Base-by-base conservation (phyloP, 495 filamentous ascomycete species). In the Daldinia caldariorum region DNA sequence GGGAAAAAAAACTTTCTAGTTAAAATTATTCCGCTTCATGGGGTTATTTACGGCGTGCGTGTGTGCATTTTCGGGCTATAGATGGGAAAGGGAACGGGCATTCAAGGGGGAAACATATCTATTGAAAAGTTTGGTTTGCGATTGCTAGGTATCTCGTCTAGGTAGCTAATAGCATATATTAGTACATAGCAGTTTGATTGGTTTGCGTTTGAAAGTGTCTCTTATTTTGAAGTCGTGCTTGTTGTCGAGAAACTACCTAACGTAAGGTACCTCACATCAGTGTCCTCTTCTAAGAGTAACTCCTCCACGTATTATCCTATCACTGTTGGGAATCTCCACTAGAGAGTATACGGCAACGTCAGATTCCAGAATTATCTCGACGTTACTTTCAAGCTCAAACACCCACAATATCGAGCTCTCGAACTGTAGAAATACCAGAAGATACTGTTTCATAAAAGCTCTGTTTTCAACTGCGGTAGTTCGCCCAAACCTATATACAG, bases 401-500 rank as follows among this genome's bases (percentile, higher is more conserved):
- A 31, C n/a, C n/a, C n/a, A n/a, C 29, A 13, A n/a, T 14, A 53
- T 53, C 2, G 3, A 13, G 12, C 50, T 32, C n/a, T 18, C 10
- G 7, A 4, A 53, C 22, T 31, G 14, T 29, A 32, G 50, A 53
- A 6, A 5, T 1, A 32, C n/a, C 22, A 13, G 22, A 0, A 16
- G n/a, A 22, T n/a, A 3, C 13, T 56, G 8, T 6, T 56, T 64
- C 49, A 18, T 53, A n/a, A 58, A 37, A 56, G 4, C 38, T n/a
- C 31, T 56, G 57, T 29, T 61, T 63, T 50, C n/a, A 54, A 43
- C 65, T 72, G 14, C 16, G 41, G 35, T 49, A 41, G 6, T 47
- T 18, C 39, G 14, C 56, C 38, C 29, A 16, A 14, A 18, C 39
- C 47, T 78, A 82, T 81, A 54, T 81, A 81, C 76, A 80, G 39